Base-by-base conservation (phyloP, 768 basidiomycete species). In the Mycena rosella region DNA sequence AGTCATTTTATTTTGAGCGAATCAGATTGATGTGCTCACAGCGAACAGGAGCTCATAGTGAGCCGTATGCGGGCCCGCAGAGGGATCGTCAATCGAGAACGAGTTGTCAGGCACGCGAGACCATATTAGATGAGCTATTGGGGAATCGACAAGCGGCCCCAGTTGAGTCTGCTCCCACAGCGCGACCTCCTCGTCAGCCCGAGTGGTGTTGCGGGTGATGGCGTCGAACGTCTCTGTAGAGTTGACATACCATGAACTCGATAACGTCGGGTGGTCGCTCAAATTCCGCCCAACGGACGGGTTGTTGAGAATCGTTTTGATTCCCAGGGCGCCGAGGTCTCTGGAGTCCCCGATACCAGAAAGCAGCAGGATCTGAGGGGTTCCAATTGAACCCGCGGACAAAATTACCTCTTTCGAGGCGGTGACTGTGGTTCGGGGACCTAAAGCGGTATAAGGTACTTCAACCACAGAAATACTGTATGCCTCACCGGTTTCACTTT, bases 361-460 rank as follows among this genome's bases (percentile, higher is more conserved):
- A 17, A 69, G 70, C 42, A 69, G 58, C 29, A 73, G 68, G 36
- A 76, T 60, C 24, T 68, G 69, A 15, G 76, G 72, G 1, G 76
- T 77, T 10, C 75, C 76, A 53, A 76, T 66, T 1, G 74, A 54
- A 2, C 78, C 78, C 18, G 77, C 75, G 14, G 75, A 74, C 5
- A 80, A 63, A 40, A 80, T 73, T 22, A 80, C 74, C 54, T 79
- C 79, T 29, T 73, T 72, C 3, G 32, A 40, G 14, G 78, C 78
- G 9, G 49, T 53, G 10, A 78, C 48, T 6, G 53, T 51, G 20
- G 44, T 49, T 22, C 45, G 40, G 9, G 30, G 51, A 40, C 68
- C 72, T 70, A 34, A 34, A 10, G 6, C 17, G 13, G 5, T 8
- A 36, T 45, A 22, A 18, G 20, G 42, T 8, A 10, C 58, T 34